phyloP scores from a whole-genome alignment of 1,284 basidiomycete species.

The Rhodotorula sp. region DNA sequence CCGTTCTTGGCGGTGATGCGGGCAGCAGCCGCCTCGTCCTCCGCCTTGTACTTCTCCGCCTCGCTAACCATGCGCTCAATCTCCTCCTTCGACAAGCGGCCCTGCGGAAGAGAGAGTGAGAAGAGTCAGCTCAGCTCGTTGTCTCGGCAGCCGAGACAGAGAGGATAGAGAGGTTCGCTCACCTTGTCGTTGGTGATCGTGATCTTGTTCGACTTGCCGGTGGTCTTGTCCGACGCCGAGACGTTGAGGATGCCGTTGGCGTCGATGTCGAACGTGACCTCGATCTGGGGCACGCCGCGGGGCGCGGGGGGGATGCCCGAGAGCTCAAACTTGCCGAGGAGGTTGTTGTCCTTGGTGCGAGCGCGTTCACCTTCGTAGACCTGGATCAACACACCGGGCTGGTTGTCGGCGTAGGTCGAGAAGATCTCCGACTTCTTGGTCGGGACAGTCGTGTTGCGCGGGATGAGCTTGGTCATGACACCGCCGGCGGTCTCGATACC shows the following conservation, averaged over 20 bases:
- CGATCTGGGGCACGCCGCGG: slow-evolving; percentile 96
- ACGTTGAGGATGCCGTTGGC: slow-evolving; percentile 54
- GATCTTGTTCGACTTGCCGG: slow-evolving; percentile 79
- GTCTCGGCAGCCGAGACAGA: slow-evolving; percentile 72
- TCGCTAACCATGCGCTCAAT: slow-evolving; percentile 92
- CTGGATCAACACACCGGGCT: slow-evolving; percentile 97
- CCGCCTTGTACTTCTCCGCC: slow-evolving; percentile 81
- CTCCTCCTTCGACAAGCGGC: slow-evolving; percentile 95
- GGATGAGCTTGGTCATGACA: slow-evolving; percentile 76
- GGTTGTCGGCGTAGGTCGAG: slow-evolving; percentile 98
- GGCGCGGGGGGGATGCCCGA: slow-evolving; percentile 96
- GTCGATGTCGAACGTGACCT: slow-evolving; percentile 98
- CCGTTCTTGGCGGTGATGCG: slow-evolving; percentile 73
- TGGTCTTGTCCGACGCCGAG: slow-evolving; percentile 56
- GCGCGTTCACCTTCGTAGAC: slow-evolving; percentile 99
- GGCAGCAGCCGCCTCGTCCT: slow-evolving; percentile 53
- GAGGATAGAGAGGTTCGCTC: background rate
- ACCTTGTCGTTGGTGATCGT: slow-evolving; percentile 34
- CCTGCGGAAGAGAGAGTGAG: slow-evolving; percentile 55
- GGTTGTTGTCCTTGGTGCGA: slow-evolving; percentile 98
- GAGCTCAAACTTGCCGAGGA: slow-evolving; percentile 98
- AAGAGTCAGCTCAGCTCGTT: slow-evolving; percentile 61
- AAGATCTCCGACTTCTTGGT: slow-evolving; percentile 88
- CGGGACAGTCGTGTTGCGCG: slow-evolving; percentile 88
- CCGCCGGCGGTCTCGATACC: slow-evolving; percentile 98